These are phyloP conservation scores for Arabis alpina DNA, from an alignment of 345 rosid species.

Conservation along the genomic window DNA sequence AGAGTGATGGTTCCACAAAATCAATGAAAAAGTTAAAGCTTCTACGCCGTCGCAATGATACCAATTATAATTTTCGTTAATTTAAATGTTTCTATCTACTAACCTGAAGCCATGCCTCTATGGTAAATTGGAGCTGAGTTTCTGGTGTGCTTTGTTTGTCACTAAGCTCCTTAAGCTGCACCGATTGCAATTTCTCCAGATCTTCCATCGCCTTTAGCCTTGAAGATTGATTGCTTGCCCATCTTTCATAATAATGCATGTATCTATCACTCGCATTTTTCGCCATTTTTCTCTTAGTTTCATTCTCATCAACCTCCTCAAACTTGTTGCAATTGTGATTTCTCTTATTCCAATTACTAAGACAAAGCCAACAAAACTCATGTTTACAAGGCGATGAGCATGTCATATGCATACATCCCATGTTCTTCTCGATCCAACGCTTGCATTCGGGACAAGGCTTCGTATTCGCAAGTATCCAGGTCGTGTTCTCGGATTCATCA, in stretches of 20 bases:
- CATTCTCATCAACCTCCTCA: slow-evolving; percentile 41
- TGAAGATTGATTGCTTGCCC: slow-evolving; percentile 31
- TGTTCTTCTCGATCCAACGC: slow-evolving; percentile 39
- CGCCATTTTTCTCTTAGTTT: not conserved
- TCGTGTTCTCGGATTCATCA: slow-evolving; percentile 36
- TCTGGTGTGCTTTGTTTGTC: slow-evolving; percentile 58
- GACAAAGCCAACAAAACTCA: slow-evolving; percentile 37
- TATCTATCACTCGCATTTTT: slow-evolving; percentile 11
- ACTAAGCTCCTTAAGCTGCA: slow-evolving; percentile 60
- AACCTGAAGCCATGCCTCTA: slow-evolving; percentile 86
- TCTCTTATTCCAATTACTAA: not conserved
- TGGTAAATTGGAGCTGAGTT: slow-evolving; percentile 70
- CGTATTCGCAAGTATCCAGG: slow-evolving; percentile 36
- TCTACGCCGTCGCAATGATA: too few species aligned
- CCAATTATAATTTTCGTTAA: not conserved
- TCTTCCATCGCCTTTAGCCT: slow-evolving; percentile 23
- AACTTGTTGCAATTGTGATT: slow-evolving; percentile 9
- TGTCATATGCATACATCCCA: slow-evolving; percentile 39
- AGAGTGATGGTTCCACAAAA: too few species aligned
- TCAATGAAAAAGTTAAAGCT: too few species aligned
- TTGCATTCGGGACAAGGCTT: slow-evolving; percentile 44
- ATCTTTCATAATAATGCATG: slow-evolving; percentile 36
- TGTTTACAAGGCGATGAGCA: slow-evolving; percentile 16
- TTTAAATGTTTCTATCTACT: slow-evolving; percentile 32
- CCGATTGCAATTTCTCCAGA: slow-evolving; percentile 20